A percentile compares a stretch with the other conserved stretches of the same genome.
These are phyloP conservation scores for Ploettnerulaceae sp. DNA, from an alignment of 2,329 filamentous ascomycete genomes.

Conservation along the genomic window DNA sequence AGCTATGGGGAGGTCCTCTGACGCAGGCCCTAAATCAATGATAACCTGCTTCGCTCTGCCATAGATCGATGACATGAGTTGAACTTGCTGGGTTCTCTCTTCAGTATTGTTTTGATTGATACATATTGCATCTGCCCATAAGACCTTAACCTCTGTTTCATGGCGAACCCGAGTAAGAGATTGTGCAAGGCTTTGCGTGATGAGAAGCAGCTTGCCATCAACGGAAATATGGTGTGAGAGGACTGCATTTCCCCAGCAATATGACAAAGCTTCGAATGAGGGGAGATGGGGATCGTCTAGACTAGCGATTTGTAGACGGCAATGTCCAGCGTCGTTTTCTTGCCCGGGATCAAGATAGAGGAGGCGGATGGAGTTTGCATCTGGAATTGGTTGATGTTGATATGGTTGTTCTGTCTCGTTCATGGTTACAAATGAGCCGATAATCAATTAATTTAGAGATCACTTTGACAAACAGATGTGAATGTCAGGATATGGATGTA, in stretches of 20 bases:
- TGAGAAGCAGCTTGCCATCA: neutral
- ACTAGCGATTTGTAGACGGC: neutral
- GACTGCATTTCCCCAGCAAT: neutral
- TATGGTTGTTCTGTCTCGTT: neutral
- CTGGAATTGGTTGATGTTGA: neutral
- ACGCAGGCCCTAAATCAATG: slow-evolving; percentile 24
- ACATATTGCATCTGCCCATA: slow-evolving; percentile 28
- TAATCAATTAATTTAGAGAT: no score
- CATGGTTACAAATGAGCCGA: neutral
- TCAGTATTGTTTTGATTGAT: slow-evolving; percentile 26
- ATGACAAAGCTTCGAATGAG: slow-evolving; percentile 2
- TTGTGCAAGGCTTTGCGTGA: neutral
- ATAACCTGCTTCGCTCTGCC: slow-evolving; percentile 20
- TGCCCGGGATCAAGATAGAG: neutral
- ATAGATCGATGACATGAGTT: slow-evolving; percentile 27
- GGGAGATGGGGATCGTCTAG: neutral
- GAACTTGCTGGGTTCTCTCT: slow-evolving; percentile 26
- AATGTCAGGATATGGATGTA: no score
- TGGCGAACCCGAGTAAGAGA: neutral
- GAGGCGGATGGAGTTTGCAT: neutral
- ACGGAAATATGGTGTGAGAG: neutral
- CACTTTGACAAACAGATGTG: no score
- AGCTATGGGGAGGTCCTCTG: slow-evolving; percentile 5
- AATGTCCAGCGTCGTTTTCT: neutral
- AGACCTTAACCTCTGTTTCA: neutral